Evolutionary conservation across 1,139 yeast species (phyloP).

Genomic region (Yamadazyma aaseri): DNA sequence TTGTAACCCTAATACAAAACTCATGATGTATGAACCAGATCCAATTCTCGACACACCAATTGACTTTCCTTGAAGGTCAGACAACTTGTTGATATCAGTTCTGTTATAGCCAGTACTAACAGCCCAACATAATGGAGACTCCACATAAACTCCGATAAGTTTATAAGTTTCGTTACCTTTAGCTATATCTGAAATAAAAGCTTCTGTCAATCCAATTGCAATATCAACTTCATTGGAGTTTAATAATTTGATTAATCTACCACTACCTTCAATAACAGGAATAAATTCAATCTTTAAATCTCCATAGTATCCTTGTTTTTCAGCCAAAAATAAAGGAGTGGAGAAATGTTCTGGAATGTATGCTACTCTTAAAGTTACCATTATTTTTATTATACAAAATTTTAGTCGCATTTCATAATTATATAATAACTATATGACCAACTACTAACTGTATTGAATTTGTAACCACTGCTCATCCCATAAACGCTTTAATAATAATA

Average conservation of each 20-base stretch:
- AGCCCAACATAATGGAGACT: constrained; percentile 89
- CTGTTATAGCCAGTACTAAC: constrained; percentile 73
- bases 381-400: not conserved
- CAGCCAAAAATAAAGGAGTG: constrained; percentile 79
- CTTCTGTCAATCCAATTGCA: constrained; percentile 89
- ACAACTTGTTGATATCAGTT: constrained; percentile 46
- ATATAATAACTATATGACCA: too few relatives aligned
- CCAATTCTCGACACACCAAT: constrained; percentile 91
- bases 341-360: constrained; percentile 91
- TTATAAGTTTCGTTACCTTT: constrained; percentile 65
- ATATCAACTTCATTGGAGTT: constrained; percentile 65
- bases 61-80: constrained; percentile 56
- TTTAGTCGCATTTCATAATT: too few relatives aligned
- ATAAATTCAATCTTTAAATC: constrained; percentile 56
- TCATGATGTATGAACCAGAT: constrained; percentile 88
- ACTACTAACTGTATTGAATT: too few relatives aligned
- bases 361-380: constrained; percentile 52
- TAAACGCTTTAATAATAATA: too few relatives aligned
- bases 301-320: constrained; percentile 54
- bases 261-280: constrained; percentile 85
- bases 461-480: too few relatives aligned
- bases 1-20: constrained; percentile 74
- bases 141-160: constrained; percentile 77
- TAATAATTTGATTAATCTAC: constrained; percentile 76
- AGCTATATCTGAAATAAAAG: constrained; percentile 79